A percentile compares a stretch with the other conserved stretches of the same genome.
phyloP scores from a whole-genome alignment of 2,329 filamentous ascomycete species.

The Microsporum ferrugineum region DNA sequence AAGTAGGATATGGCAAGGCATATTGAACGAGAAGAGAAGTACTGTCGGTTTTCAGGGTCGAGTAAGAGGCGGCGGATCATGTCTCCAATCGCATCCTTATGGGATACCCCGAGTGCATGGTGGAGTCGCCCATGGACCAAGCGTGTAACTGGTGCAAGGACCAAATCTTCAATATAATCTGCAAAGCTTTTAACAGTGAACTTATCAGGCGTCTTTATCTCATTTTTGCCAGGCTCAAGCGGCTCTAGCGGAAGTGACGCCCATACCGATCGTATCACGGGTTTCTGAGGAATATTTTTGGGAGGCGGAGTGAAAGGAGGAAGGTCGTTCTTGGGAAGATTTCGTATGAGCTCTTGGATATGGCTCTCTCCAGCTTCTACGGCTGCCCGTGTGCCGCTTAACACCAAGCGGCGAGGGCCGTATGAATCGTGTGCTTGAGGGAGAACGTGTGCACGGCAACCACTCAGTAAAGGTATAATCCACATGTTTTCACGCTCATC shows the following conservation, averaged over 20 bases:
- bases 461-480: constrained; percentile 25
- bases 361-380: constrained; percentile 23
- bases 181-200: constrained; percentile 28
- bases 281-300: background rate
- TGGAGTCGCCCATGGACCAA: background rate
- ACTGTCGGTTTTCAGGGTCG: constrained; percentile 20
- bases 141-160: constrained; percentile 12
- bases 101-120: constrained; percentile 3
- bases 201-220: background rate
- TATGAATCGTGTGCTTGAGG: constrained; percentile 18
- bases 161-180: constrained; percentile 31
- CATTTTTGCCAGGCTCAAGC: background rate
- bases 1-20: constrained; percentile 32
- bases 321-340: background rate
- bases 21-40: constrained; percentile 32
- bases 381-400: constrained; percentile 26
- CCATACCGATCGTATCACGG: constrained; percentile 10
- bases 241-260: background rate
- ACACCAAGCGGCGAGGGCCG: constrained; percentile 25
- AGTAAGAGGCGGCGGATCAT: constrained; percentile 26
- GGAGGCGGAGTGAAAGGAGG: background rate
- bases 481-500: constrained; percentile 29
- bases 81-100: constrained; percentile 13
- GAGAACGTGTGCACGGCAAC: constrained; percentile 30
- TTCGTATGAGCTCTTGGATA: constrained; percentile 13